These are phyloP conservation scores for Phytophthora citricola DNA, from an alignment of 352 stramenopile species.

Conservation along the genomic window DNA sequence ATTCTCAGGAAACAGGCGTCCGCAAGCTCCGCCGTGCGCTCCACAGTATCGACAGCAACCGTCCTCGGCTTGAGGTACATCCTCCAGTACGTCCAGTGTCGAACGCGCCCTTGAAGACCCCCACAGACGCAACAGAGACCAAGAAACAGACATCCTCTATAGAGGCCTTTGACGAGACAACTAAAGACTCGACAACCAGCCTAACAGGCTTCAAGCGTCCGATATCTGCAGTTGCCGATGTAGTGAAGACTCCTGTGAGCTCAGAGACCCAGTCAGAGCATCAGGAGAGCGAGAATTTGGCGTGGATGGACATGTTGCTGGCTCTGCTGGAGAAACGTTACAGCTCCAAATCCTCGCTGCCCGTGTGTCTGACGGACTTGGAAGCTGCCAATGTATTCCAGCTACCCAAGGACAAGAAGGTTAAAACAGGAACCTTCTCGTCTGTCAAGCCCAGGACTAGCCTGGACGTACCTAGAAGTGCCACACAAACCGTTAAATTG, in stretches of 20 bases:
- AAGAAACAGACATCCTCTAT: slow-evolving; percentile 3
- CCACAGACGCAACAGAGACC: slow-evolving; percentile 17
- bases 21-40: slow-evolving; percentile 33
- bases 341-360: slow-evolving; percentile 29
- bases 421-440: slow-evolving; percentile 18
- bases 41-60: slow-evolving; percentile 42
- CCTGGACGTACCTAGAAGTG: slow-evolving; percentile 18
- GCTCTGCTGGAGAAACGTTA: slow-evolving; percentile 77
- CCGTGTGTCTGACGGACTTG: slow-evolving; percentile 52
- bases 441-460: slow-evolving; percentile 16
- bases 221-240: neutral
- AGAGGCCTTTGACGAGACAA: neutral
- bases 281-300: slow-evolving; percentile 65
- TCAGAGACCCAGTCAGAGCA: slow-evolving; percentile 5
- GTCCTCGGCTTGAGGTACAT: slow-evolving; percentile 1
- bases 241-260: neutral
- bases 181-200: neutral
- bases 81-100: slow-evolving; percentile 4
- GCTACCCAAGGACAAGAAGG: slow-evolving; percentile 31
- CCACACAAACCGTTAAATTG: slow-evolving; percentile 10
- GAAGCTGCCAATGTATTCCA: slow-evolving; percentile 50
- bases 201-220: slow-evolving; percentile 17
- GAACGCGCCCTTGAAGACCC: neutral
- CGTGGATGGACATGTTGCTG: slow-evolving; percentile 88
- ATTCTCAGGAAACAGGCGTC: slow-evolving; percentile 4